Conservation (phyloP, 2,329 filamentous ascomycete species). For the Laburnicola sp. region DNA sequence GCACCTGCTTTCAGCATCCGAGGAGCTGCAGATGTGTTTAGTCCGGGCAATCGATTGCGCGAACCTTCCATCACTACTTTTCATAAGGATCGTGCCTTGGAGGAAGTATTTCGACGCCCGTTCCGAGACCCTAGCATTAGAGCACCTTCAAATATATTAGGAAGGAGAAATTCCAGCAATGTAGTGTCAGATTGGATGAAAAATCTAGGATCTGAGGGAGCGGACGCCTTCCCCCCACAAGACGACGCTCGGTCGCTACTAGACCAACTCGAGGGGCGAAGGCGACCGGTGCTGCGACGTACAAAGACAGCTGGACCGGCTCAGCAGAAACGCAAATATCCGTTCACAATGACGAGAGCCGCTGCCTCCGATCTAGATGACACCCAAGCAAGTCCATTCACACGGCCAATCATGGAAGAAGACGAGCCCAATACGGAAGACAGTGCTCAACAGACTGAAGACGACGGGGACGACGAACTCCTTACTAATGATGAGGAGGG, state of each 20-base stretch:
- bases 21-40: constrained; percentile 65
- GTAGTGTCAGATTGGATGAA: constrained; percentile 93
- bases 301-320: constrained; percentile 49
- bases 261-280: constrained; percentile 59
- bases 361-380: constrained; percentile 61
- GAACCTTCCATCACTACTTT: constrained; percentile 88
- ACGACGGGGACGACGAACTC: constrained; percentile 88
- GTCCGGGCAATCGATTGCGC: constrained; percentile 67
- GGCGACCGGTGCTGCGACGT: constrained; percentile 57
- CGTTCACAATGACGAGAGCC: constrained; percentile 57
- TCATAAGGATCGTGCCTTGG: constrained; percentile 85
- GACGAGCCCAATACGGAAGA: constrained; percentile 50
- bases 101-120: constrained; percentile 80
- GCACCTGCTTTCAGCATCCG: constrained; percentile 48
- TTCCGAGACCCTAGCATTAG: constrained; percentile 61
- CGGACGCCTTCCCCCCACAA: constrained; percentile 58
- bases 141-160: constrained; percentile 44
- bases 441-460: constrained; percentile 69
- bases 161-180: constrained; percentile 73
- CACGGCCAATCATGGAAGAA: constrained; percentile 50
- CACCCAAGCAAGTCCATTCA: constrained; percentile 31
- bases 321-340: constrained; percentile 46
- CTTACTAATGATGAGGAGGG: constrained; percentile 69
- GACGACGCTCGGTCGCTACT: constrained; percentile 64
- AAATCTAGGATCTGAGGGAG: constrained; percentile 58